Percentiles rank a stretch among this genome's conserved stretches.
These are phyloP conservation scores for Acacia melanoxylon DNA, from an alignment of 306 rosid genomes.

Conservation along the genomic window DNA sequence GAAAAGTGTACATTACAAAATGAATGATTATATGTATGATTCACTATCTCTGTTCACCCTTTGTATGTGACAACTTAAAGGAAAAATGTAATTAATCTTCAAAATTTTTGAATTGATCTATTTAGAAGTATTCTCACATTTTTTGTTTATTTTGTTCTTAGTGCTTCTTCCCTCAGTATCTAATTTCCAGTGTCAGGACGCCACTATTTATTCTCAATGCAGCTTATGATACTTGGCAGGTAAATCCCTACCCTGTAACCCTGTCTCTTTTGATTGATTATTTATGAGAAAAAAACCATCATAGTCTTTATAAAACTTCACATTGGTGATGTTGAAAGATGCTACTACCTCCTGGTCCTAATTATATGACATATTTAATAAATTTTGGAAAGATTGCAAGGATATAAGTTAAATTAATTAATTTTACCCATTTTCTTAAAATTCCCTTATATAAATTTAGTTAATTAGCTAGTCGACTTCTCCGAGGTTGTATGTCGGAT, in stretches of 20 bases:
- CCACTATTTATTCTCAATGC: constrained; percentile 86
- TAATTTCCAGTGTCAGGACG: constrained; percentile 67
- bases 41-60: neutral
- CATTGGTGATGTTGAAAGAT: constrained; percentile 8
- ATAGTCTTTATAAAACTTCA: neutral
- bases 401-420: too few species aligned
- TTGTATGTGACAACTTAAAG: neutral
- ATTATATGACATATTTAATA: too few species aligned
- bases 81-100: neutral
- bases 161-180: constrained; percentile 87
- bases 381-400: too few species aligned
- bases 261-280: constrained; percentile 18
- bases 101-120: neutral
- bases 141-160: constrained; percentile 25
- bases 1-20: neutral
- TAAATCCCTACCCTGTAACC: constrained; percentile 29
- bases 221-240: constrained; percentile 97
- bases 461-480: too few species aligned
- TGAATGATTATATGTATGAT: neutral
- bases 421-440: too few species aligned
- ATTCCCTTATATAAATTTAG: too few species aligned
- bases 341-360: too few species aligned
- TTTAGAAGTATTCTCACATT: constrained; percentile 19
- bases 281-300: neutral
- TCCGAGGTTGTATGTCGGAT: too few species aligned